Percentiles rank a stretch among this genome's conserved stretches.
These are phyloP conservation scores for Blastobotrys buckinghamii DNA, from an alignment of 1,139 yeast species.

Conservation along the genomic window DNA sequence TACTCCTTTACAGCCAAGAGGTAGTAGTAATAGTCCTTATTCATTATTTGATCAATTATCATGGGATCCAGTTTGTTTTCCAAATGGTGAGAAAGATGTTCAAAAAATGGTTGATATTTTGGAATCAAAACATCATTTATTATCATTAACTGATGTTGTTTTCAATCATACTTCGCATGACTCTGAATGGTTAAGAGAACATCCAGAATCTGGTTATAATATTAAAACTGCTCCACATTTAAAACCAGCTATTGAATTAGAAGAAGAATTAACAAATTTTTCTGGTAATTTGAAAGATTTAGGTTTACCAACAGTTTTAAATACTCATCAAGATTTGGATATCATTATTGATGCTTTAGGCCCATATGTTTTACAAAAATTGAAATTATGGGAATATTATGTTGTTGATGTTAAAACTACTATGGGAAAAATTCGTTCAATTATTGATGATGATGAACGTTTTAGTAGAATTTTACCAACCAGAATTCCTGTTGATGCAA, in stretches of 20 bases:
- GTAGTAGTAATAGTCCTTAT: slow-evolving; percentile 87
- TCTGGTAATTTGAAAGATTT: slow-evolving; percentile 48
- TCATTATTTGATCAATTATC: slow-evolving; percentile 79
- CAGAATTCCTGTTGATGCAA: slow-evolving; percentile 40
- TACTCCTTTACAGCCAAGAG: slow-evolving; percentile 87
- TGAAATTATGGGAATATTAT: slow-evolving; percentile 84
- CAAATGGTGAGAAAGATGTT: slow-evolving; percentile 43
- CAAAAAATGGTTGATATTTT: slow-evolving; percentile 42
- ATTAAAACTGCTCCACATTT: slow-evolving; percentile 85
- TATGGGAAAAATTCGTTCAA: slow-evolving; percentile 31
- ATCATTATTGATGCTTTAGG: slow-evolving; percentile 60
- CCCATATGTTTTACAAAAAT: slow-evolving; percentile 55
- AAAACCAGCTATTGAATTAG: slow-evolving; percentile 77
- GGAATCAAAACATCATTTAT: slow-evolving; percentile 52
- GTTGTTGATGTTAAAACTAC: slow-evolving; percentile 47
- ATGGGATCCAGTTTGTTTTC: slow-evolving; percentile 65
- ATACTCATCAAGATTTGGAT: slow-evolving; percentile 44
- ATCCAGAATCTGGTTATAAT: slow-evolving; percentile 90
- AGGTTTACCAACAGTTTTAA: slow-evolving; percentile 56
- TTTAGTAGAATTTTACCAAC: slow-evolving; percentile 27
- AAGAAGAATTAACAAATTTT: slow-evolving; percentile 57
- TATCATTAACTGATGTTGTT: slow-evolving; percentile 86
- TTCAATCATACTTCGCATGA: slow-evolving; percentile 93
- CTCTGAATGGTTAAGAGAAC: slow-evolving; percentile 75
- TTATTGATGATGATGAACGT: slow-evolving; percentile 24